Evolutionary conservation across 2,329 filamentous ascomycete species (phyloP).

Genomic region (Aspergillus glaucus): DNA sequence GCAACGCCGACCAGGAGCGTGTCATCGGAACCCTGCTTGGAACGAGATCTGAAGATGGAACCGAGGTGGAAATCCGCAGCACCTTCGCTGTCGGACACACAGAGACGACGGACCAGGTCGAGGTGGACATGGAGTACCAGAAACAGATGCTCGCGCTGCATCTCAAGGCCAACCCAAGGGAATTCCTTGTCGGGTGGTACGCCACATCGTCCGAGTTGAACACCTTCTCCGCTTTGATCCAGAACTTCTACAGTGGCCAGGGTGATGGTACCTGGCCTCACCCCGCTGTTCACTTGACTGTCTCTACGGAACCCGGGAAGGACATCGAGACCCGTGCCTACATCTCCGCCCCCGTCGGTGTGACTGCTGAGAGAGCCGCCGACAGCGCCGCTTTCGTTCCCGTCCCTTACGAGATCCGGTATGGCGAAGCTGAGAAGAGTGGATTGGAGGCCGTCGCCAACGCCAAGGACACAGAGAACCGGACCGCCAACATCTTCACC

Average conservation of each 20-base stretch:
- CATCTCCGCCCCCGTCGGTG: constrained; percentile 90
- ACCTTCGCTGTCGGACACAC: constrained; percentile 98
- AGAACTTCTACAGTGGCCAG: constrained; percentile 98
- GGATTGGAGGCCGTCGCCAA: constrained; percentile 77
- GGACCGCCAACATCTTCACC: constrained; percentile 66
- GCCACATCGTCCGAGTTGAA: constrained; percentile 95
- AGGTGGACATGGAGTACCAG: constrained; percentile 99
- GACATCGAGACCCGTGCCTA: constrained; percentile 89
- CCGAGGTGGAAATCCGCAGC: constrained; percentile 90
- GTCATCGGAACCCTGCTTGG: constrained; percentile 96
- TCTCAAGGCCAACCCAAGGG: constrained; percentile 87
- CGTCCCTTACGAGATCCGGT: constrained; percentile 89
- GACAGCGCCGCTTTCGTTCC: constrained; percentile 97
- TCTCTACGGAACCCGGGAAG: constrained; percentile 80
- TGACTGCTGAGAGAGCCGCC: constrained; percentile 87
- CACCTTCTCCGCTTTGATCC: constrained; percentile 95
- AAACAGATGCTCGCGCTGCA: constrained; percentile 98
- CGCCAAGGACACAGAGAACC: constrained; percentile 71
- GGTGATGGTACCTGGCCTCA: constrained; percentile 96
- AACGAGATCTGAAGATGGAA: constrained; percentile 89
- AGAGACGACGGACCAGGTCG: constrained; percentile 96
- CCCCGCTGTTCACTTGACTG: constrained; percentile 94
- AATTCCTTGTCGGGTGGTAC: constrained; percentile 96
- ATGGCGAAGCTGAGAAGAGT: constrained; percentile 70
- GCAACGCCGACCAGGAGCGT: constrained; percentile 85